phyloP scores from a whole-genome alignment of 768 basidiomycete genomes.

The Cantharellus anzutake region DNA sequence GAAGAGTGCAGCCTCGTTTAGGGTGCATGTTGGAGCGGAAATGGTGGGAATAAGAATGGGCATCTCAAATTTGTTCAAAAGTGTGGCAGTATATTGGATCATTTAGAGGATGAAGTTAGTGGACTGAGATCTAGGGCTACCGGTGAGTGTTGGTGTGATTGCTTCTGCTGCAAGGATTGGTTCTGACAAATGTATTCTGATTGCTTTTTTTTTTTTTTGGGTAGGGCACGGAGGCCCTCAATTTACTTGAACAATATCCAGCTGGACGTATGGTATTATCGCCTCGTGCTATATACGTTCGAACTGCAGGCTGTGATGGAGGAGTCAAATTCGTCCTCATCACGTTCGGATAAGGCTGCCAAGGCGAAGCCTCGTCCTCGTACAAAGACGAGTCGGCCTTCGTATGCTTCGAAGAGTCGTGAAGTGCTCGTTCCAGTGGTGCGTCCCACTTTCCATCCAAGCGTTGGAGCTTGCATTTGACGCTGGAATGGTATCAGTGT shows the following conservation, averaged over 20 bases:
- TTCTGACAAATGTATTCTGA: neutral
- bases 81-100: neutral
- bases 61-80: neutral
- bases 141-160: neutral
- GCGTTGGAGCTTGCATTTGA: neutral
- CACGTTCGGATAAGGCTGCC: too few species aligned
- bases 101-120: neutral
- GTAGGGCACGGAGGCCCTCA: neutral
- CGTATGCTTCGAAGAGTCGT: neutral
- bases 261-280: neutral
- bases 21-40: too few species aligned
- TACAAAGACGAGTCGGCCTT: neutral
- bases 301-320: neutral
- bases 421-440: neutral
- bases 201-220: neutral
- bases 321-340: neutral
- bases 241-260: neutral
- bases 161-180: neutral
- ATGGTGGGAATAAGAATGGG: too few species aligned
- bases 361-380: neutral
- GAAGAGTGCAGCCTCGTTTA: too few species aligned
- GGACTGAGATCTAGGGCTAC: neutral
- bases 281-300: neutral
- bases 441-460: neutral
- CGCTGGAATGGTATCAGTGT: neutral